phyloP scores from a whole-genome alignment of 2,329 filamentous ascomycete species.

The Fusarium anguioides region DNA sequence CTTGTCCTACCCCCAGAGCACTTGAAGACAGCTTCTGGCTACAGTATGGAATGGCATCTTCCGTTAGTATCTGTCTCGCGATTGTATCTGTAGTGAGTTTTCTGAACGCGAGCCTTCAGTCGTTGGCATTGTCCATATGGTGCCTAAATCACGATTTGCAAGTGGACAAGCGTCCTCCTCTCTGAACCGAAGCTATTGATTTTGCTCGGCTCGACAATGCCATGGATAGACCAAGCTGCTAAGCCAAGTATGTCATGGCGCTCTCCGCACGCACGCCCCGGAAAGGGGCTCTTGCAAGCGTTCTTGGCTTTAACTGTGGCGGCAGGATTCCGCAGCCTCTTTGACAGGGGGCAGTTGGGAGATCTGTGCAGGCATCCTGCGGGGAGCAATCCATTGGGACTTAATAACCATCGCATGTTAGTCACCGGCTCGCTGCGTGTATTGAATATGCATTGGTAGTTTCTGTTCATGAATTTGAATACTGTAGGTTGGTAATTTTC shows the following conservation, averaged over 20 bases:
- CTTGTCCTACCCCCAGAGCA: slow-evolving; percentile 14
- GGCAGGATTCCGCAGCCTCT: slow-evolving; percentile 47
- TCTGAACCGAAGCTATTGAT: slow-evolving; percentile 37
- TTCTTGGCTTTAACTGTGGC: slow-evolving; percentile 42
- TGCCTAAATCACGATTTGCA: slow-evolving; percentile 8
- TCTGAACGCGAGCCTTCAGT: neutral
- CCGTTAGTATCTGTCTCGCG: slow-evolving; percentile 17
- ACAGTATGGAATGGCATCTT: slow-evolving; percentile 9
- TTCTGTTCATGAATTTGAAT: neutral
- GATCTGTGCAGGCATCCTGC: slow-evolving; percentile 24
- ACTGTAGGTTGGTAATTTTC: neutral
- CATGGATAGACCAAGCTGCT: slow-evolving; percentile 21
- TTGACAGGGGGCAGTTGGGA: slow-evolving; percentile 30
- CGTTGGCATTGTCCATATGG: neutral
- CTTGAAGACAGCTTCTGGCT: neutral
- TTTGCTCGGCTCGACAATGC: slow-evolving; percentile 24
- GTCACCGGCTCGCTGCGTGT: neutral
- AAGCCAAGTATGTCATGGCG: slow-evolving; percentile 32
- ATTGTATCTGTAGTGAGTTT: neutral
- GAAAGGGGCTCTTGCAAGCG: slow-evolving; percentile 43
- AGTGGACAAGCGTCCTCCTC: slow-evolving; percentile 12
- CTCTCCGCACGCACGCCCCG: slow-evolving; percentile 30
- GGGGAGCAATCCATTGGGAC: slow-evolving; percentile 5
- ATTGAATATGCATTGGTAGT: neutral
- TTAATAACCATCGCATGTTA: neutral